Evolutionary conservation across 371 early-diverging fungal species (phyloP), one percentile per base, ranked within the genome.

Genomic region (Blakeslea trispora): DNA sequence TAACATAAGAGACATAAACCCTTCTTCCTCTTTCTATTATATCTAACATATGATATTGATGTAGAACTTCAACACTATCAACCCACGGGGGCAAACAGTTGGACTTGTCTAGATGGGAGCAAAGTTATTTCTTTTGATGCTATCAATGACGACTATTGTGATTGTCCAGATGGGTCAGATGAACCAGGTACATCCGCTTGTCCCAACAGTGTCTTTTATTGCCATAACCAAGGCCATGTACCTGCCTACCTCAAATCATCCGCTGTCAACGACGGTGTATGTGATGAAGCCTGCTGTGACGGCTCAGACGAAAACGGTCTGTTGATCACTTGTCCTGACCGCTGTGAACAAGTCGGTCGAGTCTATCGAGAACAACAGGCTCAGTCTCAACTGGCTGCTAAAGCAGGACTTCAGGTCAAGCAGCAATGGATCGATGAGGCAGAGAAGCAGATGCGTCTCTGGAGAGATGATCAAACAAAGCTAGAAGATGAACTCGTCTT

Each of bases 161-260:
- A 97, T 74, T 97, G 98, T 59, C 64, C 72, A 31, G 98, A 97
- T 69, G 96, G 96, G 7, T 91, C 91, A 13, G 98, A 97, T 71
- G 98, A 97, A 59, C 95, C 95, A 53, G 98, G 92, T 39, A 96
- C 98, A 0, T 86, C 95, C 0, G 98, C 98, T 10, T 97, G 98
- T 74, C 79, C 77, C 37, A 90, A 85, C 50, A 71, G 83, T 3
- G 46, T 51, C 5, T 97, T 95, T 61, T 91, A 91, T 68, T 97
- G 98, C 55, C 66, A 52, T 21, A 97, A 97, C 64, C 57, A 52
- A 2, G 92, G 94, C 0, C 92, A 95, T 64, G 66, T 76, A 1
- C 85, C 95, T 0, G 76, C 82, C 0, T 73, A 71, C 21, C 84
- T 97, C 54, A 74, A 77, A 32, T 86, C 90, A 0, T 84, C 77